Evolutionary conservation across 2,329 filamentous ascomycete genomes (phyloP).

Genomic region (Coniochaeta sp.): DNA sequence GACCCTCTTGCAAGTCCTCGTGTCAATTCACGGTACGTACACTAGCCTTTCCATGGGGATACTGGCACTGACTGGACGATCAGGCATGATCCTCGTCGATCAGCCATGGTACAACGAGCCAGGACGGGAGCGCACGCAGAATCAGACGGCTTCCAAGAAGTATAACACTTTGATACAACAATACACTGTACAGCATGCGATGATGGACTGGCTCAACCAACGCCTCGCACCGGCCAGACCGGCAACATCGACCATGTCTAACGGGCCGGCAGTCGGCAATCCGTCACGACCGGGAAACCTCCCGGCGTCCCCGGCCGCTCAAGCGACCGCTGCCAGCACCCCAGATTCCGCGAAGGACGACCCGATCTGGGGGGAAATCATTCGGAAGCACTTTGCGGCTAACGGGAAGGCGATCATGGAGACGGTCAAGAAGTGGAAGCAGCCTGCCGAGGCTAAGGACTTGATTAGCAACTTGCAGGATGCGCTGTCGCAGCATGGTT

Average conservation of each 20-base stretch:
- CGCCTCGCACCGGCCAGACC: slow-evolving; percentile 6
- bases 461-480: neutral
- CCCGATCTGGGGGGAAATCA: slow-evolving; percentile 15
- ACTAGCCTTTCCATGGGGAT: neutral
- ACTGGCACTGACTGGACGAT: neutral
- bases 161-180: slow-evolving; percentile 22
- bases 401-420: slow-evolving; percentile 11
- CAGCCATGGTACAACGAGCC: slow-evolving; percentile 50
- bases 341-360: slow-evolving; percentile 5
- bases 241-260: neutral
- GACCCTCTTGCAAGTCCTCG: slow-evolving; percentile 42
- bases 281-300: neutral
- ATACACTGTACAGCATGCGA: slow-evolving; percentile 20
- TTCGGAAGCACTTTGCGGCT: slow-evolving; percentile 16
- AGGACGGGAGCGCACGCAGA: slow-evolving; percentile 19
- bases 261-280: neutral
- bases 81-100: slow-evolving; percentile 45
- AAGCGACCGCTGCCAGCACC: neutral
- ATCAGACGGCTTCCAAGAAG: slow-evolving; percentile 10
- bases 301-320: neutral
- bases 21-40: slow-evolving; percentile 41
- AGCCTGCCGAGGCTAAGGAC: neutral
- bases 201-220: slow-evolving; percentile 17
- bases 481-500: slow-evolving; percentile 1
- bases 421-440: slow-evolving; percentile 10